Evolutionary conservation across 108 stramenopile genomes (phyloP).

Genomic region (Discostella stelligeroides): DNA sequence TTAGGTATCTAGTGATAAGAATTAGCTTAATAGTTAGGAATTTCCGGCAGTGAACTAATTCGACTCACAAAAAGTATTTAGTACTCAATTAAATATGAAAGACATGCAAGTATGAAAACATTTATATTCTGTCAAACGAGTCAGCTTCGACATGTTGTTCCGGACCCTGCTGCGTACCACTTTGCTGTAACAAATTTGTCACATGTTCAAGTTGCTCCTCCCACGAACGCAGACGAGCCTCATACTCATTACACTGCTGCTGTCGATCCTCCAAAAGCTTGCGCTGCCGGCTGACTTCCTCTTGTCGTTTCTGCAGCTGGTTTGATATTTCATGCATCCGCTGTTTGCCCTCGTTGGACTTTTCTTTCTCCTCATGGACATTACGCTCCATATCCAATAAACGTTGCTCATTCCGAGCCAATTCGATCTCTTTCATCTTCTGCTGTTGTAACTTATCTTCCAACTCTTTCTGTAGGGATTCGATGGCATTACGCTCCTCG

Average conservation of each 20-base stretch:
- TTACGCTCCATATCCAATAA: constrained; percentile 32
- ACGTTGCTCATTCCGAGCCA: constrained; percentile 23
- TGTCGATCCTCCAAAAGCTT: constrained; percentile 37
- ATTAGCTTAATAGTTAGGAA: too few species aligned
- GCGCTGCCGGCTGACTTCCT: constrained; percentile 40
- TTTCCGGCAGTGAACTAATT: too few species aligned
- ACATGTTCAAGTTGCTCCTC: constrained; percentile 45
- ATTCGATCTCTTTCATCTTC: constrained; percentile 40
- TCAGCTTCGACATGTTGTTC: constrained; percentile 7
- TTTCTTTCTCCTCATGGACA: constrained; percentile 33
- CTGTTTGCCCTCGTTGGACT: constrained; percentile 30
- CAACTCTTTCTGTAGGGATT: constrained; percentile 37
- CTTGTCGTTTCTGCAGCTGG: constrained; percentile 43
- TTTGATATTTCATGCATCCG: constrained; percentile 42
- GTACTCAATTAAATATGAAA: too few species aligned
- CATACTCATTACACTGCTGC: constrained; percentile 38
- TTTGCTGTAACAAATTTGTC: constrained; percentile 28
- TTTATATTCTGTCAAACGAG: constrained; percentile 6
- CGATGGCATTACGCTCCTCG: constrained; percentile 25
- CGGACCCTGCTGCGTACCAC: not conserved
- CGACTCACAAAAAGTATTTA: too few species aligned
- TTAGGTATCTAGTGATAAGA: too few species aligned
- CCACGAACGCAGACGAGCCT: constrained; percentile 38
- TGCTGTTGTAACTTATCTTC: constrained; percentile 24
- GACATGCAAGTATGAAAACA: too few species aligned